Percentiles rank a stretch among this genome's conserved stretches.
Conservation (phyloP, 805 yeast species). For the Saturnispora sekii region DNA sequence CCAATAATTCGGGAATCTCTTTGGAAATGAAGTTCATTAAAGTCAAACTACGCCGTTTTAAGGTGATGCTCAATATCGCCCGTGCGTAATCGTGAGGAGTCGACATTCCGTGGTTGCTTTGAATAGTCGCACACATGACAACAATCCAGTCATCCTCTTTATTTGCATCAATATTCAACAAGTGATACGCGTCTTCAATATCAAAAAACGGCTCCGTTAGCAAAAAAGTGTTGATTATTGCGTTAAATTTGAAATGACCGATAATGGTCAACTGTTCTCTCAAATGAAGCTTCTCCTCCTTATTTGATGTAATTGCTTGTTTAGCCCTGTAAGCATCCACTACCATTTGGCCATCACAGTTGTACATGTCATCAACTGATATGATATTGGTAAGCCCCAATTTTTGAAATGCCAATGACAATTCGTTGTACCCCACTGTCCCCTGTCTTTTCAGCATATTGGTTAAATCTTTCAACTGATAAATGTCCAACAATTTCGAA, state of each 20-base stretch:
- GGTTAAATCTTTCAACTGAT: constrained; percentile 30
- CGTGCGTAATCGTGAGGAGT: constrained; percentile 36
- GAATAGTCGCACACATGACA: constrained; percentile 62
- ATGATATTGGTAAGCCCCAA: constrained; percentile 22
- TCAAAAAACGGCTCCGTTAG: constrained; percentile 40
- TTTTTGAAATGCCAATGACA: constrained; percentile 20
- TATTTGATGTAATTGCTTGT: constrained; percentile 16
- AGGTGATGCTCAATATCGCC: constrained; percentile 55
- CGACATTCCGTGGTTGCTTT: constrained; percentile 38
- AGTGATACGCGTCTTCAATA: constrained; percentile 39
- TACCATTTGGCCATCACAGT: constrained; percentile 21
- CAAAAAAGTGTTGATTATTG: constrained; percentile 27
- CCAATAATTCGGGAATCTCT: constrained; percentile 28
- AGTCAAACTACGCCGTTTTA: constrained; percentile 44
- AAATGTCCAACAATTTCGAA: constrained; percentile 35
- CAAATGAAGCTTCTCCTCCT: constrained; percentile 21
- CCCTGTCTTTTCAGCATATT: constrained; percentile 43
- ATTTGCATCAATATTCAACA: constrained; percentile 39
- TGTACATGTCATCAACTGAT: constrained; percentile 14
- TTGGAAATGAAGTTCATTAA: constrained; percentile 45
- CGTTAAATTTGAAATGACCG: constrained; percentile 31
- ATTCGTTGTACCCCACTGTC: constrained; percentile 39
- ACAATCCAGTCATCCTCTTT: constrained; percentile 64
- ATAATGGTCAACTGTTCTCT: constrained; percentile 33
- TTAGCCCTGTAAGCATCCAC: constrained; percentile 21